These are phyloP conservation scores for Colletotrichum theobromicola DNA, from an alignment of 2,329 filamentous ascomycete species.

Conservation along the genomic window DNA sequence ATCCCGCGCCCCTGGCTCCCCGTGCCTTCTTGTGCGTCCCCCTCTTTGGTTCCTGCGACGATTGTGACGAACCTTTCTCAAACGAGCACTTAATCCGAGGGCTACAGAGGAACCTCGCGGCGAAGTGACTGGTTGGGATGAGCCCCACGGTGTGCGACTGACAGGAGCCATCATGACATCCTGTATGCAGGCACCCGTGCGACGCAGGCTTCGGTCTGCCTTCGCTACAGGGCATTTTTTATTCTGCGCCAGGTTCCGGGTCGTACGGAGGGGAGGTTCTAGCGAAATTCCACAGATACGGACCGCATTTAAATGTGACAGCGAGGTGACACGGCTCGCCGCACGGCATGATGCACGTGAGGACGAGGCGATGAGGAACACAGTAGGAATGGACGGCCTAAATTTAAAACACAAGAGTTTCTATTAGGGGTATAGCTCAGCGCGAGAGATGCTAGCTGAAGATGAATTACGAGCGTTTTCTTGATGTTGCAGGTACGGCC, in stretches of 20 bases:
- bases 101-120: neutral
- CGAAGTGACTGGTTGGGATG: neutral
- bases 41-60: neutral
- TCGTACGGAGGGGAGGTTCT: neutral
- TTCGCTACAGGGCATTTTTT: neutral
- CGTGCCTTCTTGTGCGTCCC: neutral
- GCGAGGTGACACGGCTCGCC: neutral
- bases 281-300: slow-evolving; percentile 4
- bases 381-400: neutral
- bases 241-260: neutral
- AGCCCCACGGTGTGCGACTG: neutral
- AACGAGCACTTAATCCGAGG: neutral
- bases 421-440: slow-evolving; percentile 16
- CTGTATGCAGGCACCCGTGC: slow-evolving; percentile 8
- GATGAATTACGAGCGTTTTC: neutral
- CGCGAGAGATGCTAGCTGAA: neutral
- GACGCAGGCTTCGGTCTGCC: neutral
- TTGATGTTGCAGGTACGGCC: neutral
- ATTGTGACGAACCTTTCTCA: neutral
- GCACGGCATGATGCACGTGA: neutral
- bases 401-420: slow-evolving; percentile 3
- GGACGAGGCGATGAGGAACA: neutral
- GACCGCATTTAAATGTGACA: neutral
- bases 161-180: neutral
- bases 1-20: neutral